Evolutionary conservation across 2,329 filamentous ascomycete genomes (phyloP), one percentile per base, ranked within the genome.

Genomic region (Penicillium sp.): DNA sequence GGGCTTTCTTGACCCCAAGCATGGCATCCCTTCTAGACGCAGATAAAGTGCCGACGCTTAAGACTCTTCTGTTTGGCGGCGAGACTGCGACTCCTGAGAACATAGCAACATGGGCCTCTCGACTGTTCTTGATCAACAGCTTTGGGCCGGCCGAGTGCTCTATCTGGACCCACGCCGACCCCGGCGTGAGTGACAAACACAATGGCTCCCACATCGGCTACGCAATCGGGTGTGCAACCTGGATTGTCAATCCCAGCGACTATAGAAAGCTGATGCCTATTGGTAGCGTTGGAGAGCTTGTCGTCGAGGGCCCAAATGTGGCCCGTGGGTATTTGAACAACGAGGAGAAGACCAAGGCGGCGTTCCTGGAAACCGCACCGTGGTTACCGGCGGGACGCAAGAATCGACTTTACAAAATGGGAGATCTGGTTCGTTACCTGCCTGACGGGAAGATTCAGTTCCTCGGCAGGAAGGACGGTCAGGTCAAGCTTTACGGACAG

Each of bases 391-490:
- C 34, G 12, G 11, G 5, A 6, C 7, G 29, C 29, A 32, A 32
- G 29, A 18, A 18, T 18, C 18, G 18, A 18, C 29, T 39, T 12
- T 39, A 39, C 36, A 39, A 39, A 13, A 39, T 39, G 36, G 36
- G 36, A 9, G 36, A 39, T 25, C 12, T 64, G 11, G 54, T 58
- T 3, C 44, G 50, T 3, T 58, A 57, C 25, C 46, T 57, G n/a
- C 12, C 44, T 4, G 48, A 62, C 28, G 59, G 59, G 5, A 41
- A 52, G 0, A 42, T 56, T 3, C 26, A 29, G 8, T 61, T 49
- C 41, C 25, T 64, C 3, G 60, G 59, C 4, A 52, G 65, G 12
- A 63, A 57, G 38, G 65, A 66, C 34, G 49, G 39, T 1, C 61
- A 65, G 43, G 55, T 65, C 39, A 41, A 41, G 39, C 39, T 41